Base-by-base conservation (phyloP, 1,139 yeast genomes). In the Nakaseomyces glabratus region DNA sequence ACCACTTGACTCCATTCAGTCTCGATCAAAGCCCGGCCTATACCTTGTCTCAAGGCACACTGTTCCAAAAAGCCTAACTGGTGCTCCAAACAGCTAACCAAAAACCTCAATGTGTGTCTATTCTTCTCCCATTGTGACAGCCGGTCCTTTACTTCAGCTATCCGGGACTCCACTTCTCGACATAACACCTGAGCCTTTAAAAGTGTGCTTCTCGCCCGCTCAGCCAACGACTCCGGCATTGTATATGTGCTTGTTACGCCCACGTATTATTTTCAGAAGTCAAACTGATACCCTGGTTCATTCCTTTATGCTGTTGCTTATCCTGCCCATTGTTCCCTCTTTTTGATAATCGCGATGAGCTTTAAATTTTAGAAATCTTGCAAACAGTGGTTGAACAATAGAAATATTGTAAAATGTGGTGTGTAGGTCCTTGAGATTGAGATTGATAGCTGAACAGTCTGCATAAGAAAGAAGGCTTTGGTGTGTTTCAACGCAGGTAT, bases 101-200 rank as follows among this genome's bases (percentile, higher is more conserved):
- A 41, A 38, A 58, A 65, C 15, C 47, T 50, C 18, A 59, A 45
- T 35, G 51, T 51, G 35, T 38, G 54, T 49, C 39, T 52, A 36
- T 36, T 37, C 20, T 37, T 43, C 38, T 50, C 44, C 52, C 52
- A 44, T 46, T 53, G 35, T 42, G 49, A 24, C 17, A 42, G 23
- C 24, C 44, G 24, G 40, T 43, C 29, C 38, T 48, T 34, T 30
- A 48, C 34, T 31, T 38, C 26, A 46, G 51, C 34, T 28, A 65
- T 50, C 28, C 44, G 42, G 24, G 38, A 29, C 36, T 60, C 58
- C 6, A 67, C 63, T 21, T 51, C 55, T 28, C 52, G 57, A 29
- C 70, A 65, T 2, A 60, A 40, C 6, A 43, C 38, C 35, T 62
- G 62, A 0, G 69, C 66, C 14, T 54, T 49, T 3, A 52, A 41